Evolutionary conservation across 1,284 basidiomycete species (phyloP), one percentile per base, ranked within the genome.

Genomic region (Ceratobasidium sp.): DNA sequence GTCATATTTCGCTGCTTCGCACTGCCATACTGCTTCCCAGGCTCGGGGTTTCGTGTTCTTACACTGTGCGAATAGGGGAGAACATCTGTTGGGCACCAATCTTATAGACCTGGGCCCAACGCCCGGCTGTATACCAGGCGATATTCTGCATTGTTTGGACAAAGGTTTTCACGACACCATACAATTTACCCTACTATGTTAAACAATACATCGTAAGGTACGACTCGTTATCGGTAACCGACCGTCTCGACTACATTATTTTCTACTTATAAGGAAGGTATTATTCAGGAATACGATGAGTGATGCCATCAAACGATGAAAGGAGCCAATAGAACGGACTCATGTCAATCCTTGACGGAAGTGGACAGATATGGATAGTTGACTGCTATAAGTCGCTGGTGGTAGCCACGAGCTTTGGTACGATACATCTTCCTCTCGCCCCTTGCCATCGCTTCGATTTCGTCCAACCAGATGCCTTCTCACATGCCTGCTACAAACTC

Each of bases 291-390:
- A 5, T n/a, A n/a, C n/a, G n/a, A n/a, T n/a, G n/a, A n/a, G n/a
- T n/a, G n/a, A n/a, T n/a, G n/a, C n/a, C n/a, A n/a, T n/a, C n/a
- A n/a, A n/a, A n/a, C n/a, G n/a, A n/a, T 44, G 42, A 64, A 64
- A 64, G 61, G 61, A 64, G 40, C 61, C 61, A 64, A 46, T 10
- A 64, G 9, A 64, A 26, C 15, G n/a, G 61, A 28, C 23, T 23
- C 10, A 12, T 18, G 40, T 15, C 40, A 64, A 64, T 64, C 61
- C 23, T 64, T 23, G 61, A 44, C 61, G 46, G 61, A 64, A n/a
- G 7, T 46, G 12, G 40, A 64, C 40, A 44, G 18, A 64, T 64
- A 18, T 1, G 61, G 39, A 23, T n/a, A 64, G 40, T n/a, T 3
- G 40, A 6, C 23, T 39, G 18, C 40, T 64, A 64, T 64, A 64